A percentile compares a stretch with the other conserved stretches of the same genome.
phyloP scores from a whole-genome alignment of 192 early-diverging fungal species.

The Entomortierella chlamydospora region DNA sequence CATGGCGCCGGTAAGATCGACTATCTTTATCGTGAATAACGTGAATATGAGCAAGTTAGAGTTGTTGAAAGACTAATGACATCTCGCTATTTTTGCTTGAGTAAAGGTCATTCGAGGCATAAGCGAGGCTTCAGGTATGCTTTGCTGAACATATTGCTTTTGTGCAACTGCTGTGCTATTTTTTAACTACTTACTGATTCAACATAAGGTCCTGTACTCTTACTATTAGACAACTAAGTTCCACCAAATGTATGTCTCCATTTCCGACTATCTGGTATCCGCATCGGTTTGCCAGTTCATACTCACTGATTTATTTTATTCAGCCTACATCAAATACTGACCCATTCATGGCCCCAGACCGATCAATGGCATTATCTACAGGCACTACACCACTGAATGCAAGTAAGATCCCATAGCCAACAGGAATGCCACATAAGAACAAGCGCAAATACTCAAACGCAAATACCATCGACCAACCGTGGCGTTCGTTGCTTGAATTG shows the following conservation, averaged over 20 bases:
- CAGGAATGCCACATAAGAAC: background rate
- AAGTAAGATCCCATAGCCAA: background rate
- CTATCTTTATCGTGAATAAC: no score
- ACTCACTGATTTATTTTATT: background rate
- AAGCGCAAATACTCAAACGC: background rate
- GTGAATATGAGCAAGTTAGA: no score
- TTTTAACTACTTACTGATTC: background rate
- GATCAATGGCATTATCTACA: background rate
- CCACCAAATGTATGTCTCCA: background rate
- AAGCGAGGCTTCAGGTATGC: no score
- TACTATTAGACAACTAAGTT: background rate
- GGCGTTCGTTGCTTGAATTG: background rate
- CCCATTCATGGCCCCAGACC: constrained; percentile 1
- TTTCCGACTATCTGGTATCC: background rate
- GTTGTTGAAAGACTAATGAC: no score
- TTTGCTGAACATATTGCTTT: no score
- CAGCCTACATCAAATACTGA: background rate
- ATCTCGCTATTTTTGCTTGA: no score
- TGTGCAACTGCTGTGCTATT: background rate
- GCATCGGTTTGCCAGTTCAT: background rate
- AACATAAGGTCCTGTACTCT: background rate
- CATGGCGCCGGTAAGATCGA: no score
- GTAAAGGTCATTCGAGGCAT: no score
- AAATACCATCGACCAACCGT: background rate
- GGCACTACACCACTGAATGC: background rate